Evolutionary conservation across 495 filamentous ascomycete genomes (phyloP).

Genomic region (Penicillium turbatum): DNA sequence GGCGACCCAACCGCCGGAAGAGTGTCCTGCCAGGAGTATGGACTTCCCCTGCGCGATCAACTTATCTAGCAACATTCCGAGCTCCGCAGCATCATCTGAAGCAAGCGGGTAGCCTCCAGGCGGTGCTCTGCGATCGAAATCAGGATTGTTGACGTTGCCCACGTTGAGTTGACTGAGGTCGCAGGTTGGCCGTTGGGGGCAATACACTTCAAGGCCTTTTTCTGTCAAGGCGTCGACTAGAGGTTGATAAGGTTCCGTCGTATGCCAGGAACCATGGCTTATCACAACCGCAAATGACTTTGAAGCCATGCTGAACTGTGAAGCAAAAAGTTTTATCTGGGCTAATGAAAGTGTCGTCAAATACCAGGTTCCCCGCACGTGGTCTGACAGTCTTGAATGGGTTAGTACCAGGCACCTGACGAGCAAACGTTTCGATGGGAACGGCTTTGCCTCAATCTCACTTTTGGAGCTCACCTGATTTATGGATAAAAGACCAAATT

Average conservation of each 20-base stretch:
- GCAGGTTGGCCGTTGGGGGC: slow-evolving; percentile 33
- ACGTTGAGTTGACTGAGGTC: slow-evolving; percentile 29
- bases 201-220: slow-evolving; percentile 27
- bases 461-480: no score
- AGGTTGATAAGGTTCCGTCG: slow-evolving; percentile 27
- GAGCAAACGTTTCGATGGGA: no score
- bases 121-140: slow-evolving; percentile 28
- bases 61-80: slow-evolving; percentile 16
- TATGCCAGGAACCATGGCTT: slow-evolving; percentile 37
- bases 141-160: slow-evolving; percentile 24
- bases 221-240: slow-evolving; percentile 23
- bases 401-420: no score
- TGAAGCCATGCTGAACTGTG: neutral
- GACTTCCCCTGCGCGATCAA: slow-evolving; percentile 23
- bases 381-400: neutral
- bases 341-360: neutral
- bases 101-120: slow-evolving; percentile 26
- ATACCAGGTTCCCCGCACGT: neutral
- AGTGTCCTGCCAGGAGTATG: slow-evolving; percentile 29
- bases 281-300: slow-evolving; percentile 20
- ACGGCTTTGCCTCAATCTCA: no score
- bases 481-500: no score
- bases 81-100: slow-evolving; percentile 20
- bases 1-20: slow-evolving; percentile 35
- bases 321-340: neutral